Evolutionary conservation across 2,329 filamentous ascomycete genomes (phyloP).

Genomic region (Fusarium phyllophilum): DNA sequence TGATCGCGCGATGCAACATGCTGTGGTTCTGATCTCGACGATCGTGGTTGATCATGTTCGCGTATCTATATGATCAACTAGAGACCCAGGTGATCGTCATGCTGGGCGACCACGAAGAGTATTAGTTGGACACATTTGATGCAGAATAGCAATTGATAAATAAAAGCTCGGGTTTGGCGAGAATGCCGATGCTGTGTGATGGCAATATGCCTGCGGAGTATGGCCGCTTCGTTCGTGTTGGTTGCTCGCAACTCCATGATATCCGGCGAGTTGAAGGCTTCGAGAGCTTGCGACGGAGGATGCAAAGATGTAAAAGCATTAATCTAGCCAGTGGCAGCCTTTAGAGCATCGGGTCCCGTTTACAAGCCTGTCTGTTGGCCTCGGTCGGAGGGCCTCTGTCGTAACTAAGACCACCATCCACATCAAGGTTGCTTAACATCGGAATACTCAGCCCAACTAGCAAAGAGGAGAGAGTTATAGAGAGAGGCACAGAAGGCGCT

Average conservation of each 20-base stretch:
- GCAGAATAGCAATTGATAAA: too few relatives aligned
- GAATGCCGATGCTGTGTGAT: background rate
- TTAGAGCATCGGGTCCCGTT: background rate
- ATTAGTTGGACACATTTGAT: background rate
- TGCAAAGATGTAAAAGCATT: rapidly evolving
- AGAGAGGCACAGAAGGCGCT: background rate
- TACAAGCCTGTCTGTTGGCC: background rate
- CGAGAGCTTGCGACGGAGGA: background rate
- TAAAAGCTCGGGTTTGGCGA: background rate
- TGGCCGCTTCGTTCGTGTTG: background rate
- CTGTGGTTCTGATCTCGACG: background rate
- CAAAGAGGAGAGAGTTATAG: too few relatives aligned
- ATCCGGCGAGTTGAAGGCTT: too few relatives aligned
- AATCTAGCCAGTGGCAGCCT: rapidly evolving
- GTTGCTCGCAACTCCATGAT: background rate
- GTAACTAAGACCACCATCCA: background rate
- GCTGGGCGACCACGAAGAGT: background rate
- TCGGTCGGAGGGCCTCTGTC: background rate
- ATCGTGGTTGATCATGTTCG: background rate
- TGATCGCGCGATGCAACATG: background rate
- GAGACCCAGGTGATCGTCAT: background rate
- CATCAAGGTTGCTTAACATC: background rate
- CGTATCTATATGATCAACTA: background rate
- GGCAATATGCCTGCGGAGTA: background rate
- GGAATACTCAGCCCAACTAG: background rate